phyloP scores from a whole-genome alignment of 768 basidiomycete genomes.

The Lactifluus volemus region DNA sequence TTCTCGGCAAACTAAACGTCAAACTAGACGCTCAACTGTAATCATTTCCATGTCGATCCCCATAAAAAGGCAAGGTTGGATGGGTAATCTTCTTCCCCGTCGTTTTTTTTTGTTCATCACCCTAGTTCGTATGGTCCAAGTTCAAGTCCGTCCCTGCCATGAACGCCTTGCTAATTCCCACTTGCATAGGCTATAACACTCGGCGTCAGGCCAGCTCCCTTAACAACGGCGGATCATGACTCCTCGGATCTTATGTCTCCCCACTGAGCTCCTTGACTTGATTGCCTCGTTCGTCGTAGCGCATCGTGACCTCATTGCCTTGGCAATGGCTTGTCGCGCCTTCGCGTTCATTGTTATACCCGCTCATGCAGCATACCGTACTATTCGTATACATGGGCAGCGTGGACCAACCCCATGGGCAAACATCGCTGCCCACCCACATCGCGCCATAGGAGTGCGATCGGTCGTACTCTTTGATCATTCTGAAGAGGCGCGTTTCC shows the following conservation, averaged over 20 bases:
- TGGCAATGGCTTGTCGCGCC: constrained; percentile 1
- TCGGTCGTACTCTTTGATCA: constrained; percentile 5
- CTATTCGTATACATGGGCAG: not conserved
- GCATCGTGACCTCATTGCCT: constrained; percentile 4
- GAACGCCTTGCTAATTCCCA: not conserved
- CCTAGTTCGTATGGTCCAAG: not conserved
- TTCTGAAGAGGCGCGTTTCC: not conserved
- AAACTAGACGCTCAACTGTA: not conserved
- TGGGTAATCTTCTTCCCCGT: not conserved
- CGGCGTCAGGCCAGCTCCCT: not conserved
- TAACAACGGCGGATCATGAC: no score
- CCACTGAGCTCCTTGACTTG: constrained; percentile 4
- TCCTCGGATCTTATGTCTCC: not conserved
- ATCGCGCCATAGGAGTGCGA: constrained; percentile 2
- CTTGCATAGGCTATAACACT: not conserved
- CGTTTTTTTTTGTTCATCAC: not conserved
- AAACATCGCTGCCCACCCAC: not conserved
- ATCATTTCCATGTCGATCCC: not conserved
- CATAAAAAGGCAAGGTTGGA: not conserved
- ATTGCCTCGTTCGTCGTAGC: constrained; percentile 7
- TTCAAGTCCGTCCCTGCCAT: no score
- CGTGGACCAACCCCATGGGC: not conserved
- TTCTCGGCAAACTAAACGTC: no score
- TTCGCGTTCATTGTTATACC: constrained; percentile 7
- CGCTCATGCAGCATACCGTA: constrained; percentile 10